A percentile compares a stretch with the other conserved stretches of the same genome.
Conservation (phyloP, 2,329 filamentous ascomycete genomes). For the Epichloe bromicola region DNA sequence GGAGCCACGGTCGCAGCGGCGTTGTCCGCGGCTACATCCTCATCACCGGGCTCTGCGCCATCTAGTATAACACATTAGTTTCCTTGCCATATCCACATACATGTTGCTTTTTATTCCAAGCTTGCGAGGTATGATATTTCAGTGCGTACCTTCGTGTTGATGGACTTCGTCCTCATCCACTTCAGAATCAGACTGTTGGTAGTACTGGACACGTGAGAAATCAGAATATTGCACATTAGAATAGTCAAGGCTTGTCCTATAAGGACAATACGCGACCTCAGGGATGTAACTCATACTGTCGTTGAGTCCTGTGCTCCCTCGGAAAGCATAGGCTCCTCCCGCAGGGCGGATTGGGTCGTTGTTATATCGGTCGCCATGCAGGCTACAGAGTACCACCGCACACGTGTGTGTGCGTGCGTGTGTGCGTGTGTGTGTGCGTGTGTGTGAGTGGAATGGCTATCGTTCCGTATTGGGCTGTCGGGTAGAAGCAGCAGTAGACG, state of each 20-base stretch:
- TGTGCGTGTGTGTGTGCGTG: too few species aligned
- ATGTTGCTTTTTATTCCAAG: not conserved
- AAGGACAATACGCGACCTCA: constrained; percentile 25
- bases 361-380: constrained; percentile 22
- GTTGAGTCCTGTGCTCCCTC: constrained; percentile 15
- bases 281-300: constrained; percentile 30
- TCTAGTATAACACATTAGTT: not conserved
- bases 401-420: not conserved
- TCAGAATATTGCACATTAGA: constrained; percentile 27
- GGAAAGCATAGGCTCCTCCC: constrained; percentile 10
- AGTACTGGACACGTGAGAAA: constrained; percentile 30
- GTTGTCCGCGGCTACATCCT: constrained; percentile 1
- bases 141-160: constrained; percentile 8
- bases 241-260: constrained; percentile 26
- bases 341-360: constrained; percentile 16
- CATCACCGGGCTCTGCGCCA: not conserved
- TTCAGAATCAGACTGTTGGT: constrained; percentile 27
- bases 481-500: constrained; percentile 16
- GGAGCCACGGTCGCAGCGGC: not conserved
- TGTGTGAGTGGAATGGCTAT: not conserved
- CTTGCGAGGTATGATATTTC: not conserved
- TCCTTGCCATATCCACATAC: not conserved
- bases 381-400: constrained; percentile 1
- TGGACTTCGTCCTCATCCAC: constrained; percentile 16
- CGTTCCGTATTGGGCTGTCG: constrained; percentile 19